phyloP scores from a whole-genome alignment of 2,329 filamentous ascomycete genomes.

The Rhynchosporium agropyri region DNA sequence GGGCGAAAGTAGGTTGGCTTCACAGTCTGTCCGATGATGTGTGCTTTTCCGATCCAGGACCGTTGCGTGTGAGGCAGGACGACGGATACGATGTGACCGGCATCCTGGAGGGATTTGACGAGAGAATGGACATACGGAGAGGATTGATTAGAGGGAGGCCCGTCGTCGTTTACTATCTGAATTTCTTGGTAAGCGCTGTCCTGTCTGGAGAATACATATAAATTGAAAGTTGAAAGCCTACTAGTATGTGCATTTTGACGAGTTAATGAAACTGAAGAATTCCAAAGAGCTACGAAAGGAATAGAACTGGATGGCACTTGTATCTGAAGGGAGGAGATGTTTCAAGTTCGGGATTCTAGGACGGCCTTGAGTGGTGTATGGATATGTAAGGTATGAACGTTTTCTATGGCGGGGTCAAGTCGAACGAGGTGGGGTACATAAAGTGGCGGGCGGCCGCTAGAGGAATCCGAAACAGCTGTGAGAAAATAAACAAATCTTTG shows the following conservation, averaged over 20 bases:
- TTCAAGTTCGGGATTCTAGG: slow-evolving; percentile 5
- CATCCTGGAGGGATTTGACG: slow-evolving; percentile 67
- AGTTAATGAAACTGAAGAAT: slow-evolving; percentile 1
- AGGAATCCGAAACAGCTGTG: not conserved
- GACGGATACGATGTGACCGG: slow-evolving; percentile 87
- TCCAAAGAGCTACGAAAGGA: not conserved
- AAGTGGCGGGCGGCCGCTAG: slow-evolving; percentile 1
- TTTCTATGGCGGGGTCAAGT: slow-evolving; percentile 16
- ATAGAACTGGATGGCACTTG: not conserved
- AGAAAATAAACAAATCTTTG: too few relatives aligned
- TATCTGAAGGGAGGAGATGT: not conserved
- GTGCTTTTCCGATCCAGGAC: slow-evolving; percentile 98
- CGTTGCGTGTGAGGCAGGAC: slow-evolving; percentile 88
- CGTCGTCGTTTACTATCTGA: slow-evolving; percentile 74
- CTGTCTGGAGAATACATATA: not conserved
- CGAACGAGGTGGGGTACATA: not conserved
- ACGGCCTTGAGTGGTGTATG: slow-evolving; percentile 14
- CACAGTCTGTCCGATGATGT: slow-evolving; percentile 88
- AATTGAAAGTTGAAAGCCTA: slow-evolving; percentile 40
- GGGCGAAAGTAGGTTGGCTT: slow-evolving; percentile 83
- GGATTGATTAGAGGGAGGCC: slow-evolving; percentile 74
- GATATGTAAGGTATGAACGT: not conserved
- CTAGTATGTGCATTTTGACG: slow-evolving; percentile 53
- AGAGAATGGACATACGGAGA: slow-evolving; percentile 81
- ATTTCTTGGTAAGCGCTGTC: not conserved